Evolutionary conservation across 495 filamentous ascomycete genomes (phyloP), one percentile per base, ranked within the genome.

Genomic region (Sordaria brevicollis): DNA sequence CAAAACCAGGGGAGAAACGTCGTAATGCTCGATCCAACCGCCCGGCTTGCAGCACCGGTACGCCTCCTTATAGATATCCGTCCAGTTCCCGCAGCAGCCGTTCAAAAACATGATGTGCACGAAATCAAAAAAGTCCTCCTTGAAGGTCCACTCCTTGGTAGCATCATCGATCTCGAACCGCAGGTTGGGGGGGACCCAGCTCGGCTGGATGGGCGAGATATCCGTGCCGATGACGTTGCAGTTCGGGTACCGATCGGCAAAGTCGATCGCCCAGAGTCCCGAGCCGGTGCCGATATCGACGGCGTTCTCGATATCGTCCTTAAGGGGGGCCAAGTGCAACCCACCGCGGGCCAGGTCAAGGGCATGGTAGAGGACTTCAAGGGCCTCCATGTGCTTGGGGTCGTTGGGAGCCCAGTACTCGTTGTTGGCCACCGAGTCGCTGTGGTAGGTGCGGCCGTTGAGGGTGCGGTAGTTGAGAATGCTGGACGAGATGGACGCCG

Each of bases 241-340:
- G 36, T 75, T 35, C 2, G 87, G 87, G 71, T 80, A 84, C 13
- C 81, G 71, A 68, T 89, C 86, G n/a, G 84, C 88, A 69, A 88
- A 85, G 69, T 90, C 88, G 36, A 82, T 81, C 68, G 79, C 79
- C 79, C 79, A 82, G 57, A 81, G 78, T 71, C 80, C 80, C 5
- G 79, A 78, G 29, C 81, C 81, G 8, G 78, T 80, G 15, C 78
- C 81, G 2, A 81, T 74, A 35, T 82, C 80, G 5, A 82, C 57
- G 5, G 78, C 79, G 68, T 74, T 78, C 74, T 79, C 37, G 19
- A 68, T 21, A 2, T 38, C 67, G 19, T 75, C 71, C 2, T 68
- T 54, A n/a, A 83, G 66, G 5, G 77, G 78, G 13, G 79, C 79
- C 15, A 74, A 66, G 66, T 66, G 70, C 21, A 91, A 71, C 68